phyloP scores from a whole-genome alignment of 805 yeast species.

The Monosporozyma servazzii region DNA sequence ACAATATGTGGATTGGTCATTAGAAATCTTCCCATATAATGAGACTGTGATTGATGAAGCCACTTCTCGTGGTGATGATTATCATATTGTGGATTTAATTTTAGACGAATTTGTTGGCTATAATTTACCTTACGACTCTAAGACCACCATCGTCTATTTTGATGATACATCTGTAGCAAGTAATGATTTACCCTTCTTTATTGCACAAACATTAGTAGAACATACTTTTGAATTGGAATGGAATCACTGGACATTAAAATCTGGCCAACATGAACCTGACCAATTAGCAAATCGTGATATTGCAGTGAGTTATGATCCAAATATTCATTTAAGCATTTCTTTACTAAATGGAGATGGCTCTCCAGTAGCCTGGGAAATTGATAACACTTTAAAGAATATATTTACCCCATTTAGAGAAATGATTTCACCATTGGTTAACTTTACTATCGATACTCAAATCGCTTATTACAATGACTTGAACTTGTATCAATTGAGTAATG shows the following conservation, averaged over 20 bases:
- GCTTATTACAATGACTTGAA: conserved; percentile 45
- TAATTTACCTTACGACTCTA: conserved; percentile 34
- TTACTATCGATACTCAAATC: conserved; percentile 71
- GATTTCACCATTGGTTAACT: conserved; percentile 50
- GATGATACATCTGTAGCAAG: conserved; percentile 36
- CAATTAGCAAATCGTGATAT: conserved; percentile 14
- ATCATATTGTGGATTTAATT: conserved; percentile 32
- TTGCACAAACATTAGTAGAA: conserved; percentile 43
- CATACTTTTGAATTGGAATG: conserved; percentile 38
- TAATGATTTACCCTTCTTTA: conserved; percentile 55
- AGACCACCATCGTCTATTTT: conserved; percentile 30
- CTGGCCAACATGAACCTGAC: conserved; percentile 3
- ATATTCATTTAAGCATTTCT: conserved; percentile 68
- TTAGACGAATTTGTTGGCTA: conserved; percentile 37
- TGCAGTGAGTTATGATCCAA: conserved; percentile 39
- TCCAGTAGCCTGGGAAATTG: conserved; percentile 68
- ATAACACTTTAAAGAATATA: conserved; percentile 37
- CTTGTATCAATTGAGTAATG: conserved; percentile 21
- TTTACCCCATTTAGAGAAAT: conserved; percentile 48
- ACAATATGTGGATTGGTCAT: conserved; percentile 31
- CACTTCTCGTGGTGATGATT: conserved; percentile 9
- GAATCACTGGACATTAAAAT: conserved; percentile 1
- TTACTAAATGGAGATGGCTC: conserved; percentile 61
- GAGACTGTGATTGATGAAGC: conserved; percentile 10
- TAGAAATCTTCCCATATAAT: conserved; percentile 20